Evolutionary conservation across 2,329 filamentous ascomycete genomes (phyloP).

Genomic region (Sclerotinia spermophila): DNA sequence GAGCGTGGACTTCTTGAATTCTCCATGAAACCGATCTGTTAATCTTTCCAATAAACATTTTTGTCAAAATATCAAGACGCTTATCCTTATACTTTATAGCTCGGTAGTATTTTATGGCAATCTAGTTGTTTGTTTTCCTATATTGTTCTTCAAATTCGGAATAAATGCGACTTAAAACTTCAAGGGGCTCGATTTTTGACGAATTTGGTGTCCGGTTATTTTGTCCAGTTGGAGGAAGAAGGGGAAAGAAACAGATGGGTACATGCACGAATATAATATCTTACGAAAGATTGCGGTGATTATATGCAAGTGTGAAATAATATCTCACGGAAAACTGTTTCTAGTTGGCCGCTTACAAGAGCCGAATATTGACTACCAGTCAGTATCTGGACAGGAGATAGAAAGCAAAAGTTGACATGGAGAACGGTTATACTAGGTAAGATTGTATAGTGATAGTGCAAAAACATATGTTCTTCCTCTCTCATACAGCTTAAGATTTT

Average conservation of each 20-base stretch:
- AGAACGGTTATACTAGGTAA: not conserved
- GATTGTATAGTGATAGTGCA: too few species aligned
- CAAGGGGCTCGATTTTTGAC: not conserved
- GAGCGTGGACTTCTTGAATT: too few species aligned
- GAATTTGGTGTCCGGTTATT: not conserved
- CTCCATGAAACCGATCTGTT: too few species aligned
- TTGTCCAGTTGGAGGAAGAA: not conserved
- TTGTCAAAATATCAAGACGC: accelerated
- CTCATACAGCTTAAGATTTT: not conserved
- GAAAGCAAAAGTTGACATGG: not conserved
- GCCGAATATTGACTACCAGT: too few species aligned
- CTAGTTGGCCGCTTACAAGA: too few species aligned
- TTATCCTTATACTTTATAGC: not conserved
- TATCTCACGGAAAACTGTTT: not conserved
- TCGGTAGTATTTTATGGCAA: too few species aligned
- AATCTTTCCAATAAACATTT: not conserved
- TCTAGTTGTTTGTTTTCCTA: too few species aligned
- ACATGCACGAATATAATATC: not conserved
- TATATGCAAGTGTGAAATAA: not conserved
- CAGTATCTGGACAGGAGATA: not conserved
- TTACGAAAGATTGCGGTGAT: not conserved
- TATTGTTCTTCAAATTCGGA: not conserved
- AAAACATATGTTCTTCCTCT: accelerated
- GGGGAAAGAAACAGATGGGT: too few species aligned
- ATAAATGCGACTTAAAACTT: not conserved